A percentile compares a stretch with the other conserved stretches of the same genome.
Conservation (phyloP, 495 filamentous ascomycete species). For the Aspergillus incahuasiensis region DNA sequence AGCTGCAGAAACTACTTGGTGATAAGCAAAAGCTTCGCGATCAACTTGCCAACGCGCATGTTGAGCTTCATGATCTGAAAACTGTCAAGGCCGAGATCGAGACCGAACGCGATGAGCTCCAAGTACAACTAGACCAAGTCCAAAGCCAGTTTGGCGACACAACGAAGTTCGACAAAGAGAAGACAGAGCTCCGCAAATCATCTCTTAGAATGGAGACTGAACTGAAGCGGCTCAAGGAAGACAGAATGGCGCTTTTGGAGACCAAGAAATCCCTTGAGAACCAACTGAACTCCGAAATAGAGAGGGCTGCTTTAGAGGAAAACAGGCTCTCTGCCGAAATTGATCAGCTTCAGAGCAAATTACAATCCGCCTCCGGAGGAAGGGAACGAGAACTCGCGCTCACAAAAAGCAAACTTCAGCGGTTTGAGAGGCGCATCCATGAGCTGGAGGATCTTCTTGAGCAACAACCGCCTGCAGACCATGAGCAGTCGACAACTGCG, state of each 20-base stretch:
- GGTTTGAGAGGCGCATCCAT: constrained; percentile 53
- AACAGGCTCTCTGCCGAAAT: constrained; percentile 55
- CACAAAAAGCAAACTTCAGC: constrained; percentile 52
- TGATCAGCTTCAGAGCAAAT: constrained; percentile 48
- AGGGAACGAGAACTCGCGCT: constrained; percentile 47
- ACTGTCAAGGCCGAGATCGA: constrained; percentile 49
- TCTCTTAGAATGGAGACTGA: constrained; percentile 57
- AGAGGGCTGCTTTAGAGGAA: constrained; percentile 53
- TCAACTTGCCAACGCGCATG: constrained; percentile 54
- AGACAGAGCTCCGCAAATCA: constrained; percentile 55
- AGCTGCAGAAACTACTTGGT: constrained; percentile 45
- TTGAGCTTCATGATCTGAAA: constrained; percentile 56
- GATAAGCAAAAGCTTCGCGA: constrained; percentile 63
- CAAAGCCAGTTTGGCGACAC: constrained; percentile 49
- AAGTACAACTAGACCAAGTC: constrained; percentile 48
- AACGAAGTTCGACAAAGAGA: constrained; percentile 57
- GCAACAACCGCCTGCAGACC: constrained; percentile 30
- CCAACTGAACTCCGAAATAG: constrained; percentile 52
- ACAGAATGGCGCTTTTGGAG: constrained; percentile 47
- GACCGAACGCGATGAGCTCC: constrained; percentile 61
- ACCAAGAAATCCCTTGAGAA: constrained; percentile 49
- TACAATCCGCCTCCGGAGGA: constrained; percentile 37
- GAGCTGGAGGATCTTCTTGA: constrained; percentile 55
- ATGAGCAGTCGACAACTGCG: constrained; percentile 39
- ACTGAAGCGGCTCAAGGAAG: constrained; percentile 52